Evolutionary conservation across 495 filamentous ascomycete species (phyloP), one percentile per base, ranked within the genome.

Genomic region (Trichoderma virens): DNA sequence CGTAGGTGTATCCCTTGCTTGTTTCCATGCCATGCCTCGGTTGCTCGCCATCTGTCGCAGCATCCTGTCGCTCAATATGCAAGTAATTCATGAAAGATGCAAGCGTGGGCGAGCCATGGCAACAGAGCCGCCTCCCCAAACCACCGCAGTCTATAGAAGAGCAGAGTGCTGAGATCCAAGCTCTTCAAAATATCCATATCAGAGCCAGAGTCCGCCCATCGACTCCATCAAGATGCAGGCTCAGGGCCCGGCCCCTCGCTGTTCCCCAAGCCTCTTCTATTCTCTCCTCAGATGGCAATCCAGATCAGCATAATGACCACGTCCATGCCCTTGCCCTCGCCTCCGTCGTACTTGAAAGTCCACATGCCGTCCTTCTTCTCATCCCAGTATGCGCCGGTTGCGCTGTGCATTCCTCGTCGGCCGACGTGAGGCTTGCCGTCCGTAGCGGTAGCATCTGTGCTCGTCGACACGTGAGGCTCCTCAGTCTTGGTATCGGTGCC

Each of bases 331-430:
- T 85, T 88, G 72, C 78, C 84, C 76, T 92, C 90, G 25, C 85
- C 88, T 62, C 85, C 90, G 69, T 93, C 89, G 73, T 90, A 96
- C 80, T 98, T 98, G 80, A 87, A 95, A 72, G 87, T 97, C 91
- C 91, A 98, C 89, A 95, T 96, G 62, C 94, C 94, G 71, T 98
- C 94, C 64, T 86, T 91, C 80, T 95, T 93, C 70, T 94, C 91
- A 73, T 98, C 93, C 94, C 94, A 98, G 80, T 89, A 98, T 2
- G 92, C 95, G 45, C 91, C 94, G 1, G 89, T 90, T 18, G 94
- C 94, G 66, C 86, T 90, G 81, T 98, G 94, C 94, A 98, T 97
- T 47, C 94, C 94, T 61, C 93, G 85, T 65, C 92, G 86, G 51
- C 92, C 93, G 30, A 84, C 85, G 72, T 88, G 82, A 5, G 78